These are phyloP conservation scores for Trichothecium sympodiale DNA, from an alignment of 2,329 filamentous ascomycete species.

Conservation along the genomic window DNA sequence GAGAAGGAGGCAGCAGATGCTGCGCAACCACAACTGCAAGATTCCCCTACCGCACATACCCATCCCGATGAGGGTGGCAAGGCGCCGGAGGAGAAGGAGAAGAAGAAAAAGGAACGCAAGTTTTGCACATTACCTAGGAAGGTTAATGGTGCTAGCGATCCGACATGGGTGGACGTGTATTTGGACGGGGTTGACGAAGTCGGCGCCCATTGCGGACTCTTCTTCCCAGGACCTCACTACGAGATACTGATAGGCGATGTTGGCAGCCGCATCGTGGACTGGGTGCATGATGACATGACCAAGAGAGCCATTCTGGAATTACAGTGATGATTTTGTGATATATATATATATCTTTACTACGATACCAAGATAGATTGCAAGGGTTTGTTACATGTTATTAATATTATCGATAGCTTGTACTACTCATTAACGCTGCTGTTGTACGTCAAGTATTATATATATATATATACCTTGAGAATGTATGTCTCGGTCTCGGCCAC, in stretches of 20 bases:
- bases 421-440: neutral
- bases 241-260: slow-evolving; percentile 69
- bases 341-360: too few relatives aligned
- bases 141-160: slow-evolving; percentile 46
- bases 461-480: neutral
- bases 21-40: too few relatives aligned
- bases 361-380: too few relatives aligned
- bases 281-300: slow-evolving; percentile 54
- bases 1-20: slow-evolving; percentile 17
- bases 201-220: slow-evolving; percentile 73
- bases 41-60: slow-evolving; percentile 2
- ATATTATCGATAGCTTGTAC: too few relatives aligned
- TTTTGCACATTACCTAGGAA: slow-evolving; percentile 65
- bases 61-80: slow-evolving; percentile 17
- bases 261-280: slow-evolving; percentile 52
- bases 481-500: neutral
- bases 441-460: neutral
- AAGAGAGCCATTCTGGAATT: slow-evolving; percentile 25
- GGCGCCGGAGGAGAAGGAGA: slow-evolving; percentile 16
- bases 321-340: slow-evolving; percentile 5
- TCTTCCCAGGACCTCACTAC: slow-evolving; percentile 63
- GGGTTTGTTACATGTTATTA: neutral
- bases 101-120: slow-evolving; percentile 30
- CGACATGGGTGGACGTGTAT: slow-evolving; percentile 65
- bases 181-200: slow-evolving; percentile 83